These are phyloP conservation scores for Tylopilus rubrobrunneus DNA, from an alignment of 768 basidiomycete genomes.

Conservation along the genomic window DNA sequence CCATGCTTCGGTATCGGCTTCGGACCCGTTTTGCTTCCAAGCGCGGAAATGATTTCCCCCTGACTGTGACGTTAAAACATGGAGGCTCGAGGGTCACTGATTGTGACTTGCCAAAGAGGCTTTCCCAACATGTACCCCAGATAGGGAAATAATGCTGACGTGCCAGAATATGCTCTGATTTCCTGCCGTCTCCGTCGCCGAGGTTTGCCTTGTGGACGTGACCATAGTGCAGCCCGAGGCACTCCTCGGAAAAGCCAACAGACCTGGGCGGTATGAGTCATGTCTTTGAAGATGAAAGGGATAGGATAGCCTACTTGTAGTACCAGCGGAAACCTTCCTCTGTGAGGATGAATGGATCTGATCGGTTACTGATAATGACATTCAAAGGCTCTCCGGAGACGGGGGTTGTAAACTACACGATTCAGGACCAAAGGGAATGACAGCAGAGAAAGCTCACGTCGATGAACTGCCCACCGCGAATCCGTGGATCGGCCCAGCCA, in stretches of 20 bases:
- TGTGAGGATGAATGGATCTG: constrained; percentile 77
- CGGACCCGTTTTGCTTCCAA: constrained; percentile 83
- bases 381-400: constrained; percentile 79
- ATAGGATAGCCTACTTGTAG: constrained; percentile 46
- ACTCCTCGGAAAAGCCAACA: constrained; percentile 79
- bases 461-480: constrained; percentile 67
- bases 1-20: constrained; percentile 74
- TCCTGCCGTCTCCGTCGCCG: constrained; percentile 75
- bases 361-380: constrained; percentile 72
- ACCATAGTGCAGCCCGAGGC: constrained; percentile 75
- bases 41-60: constrained; percentile 90
- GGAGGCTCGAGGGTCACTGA: not conserved
- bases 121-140: constrained; percentile 89
- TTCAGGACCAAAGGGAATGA: not conserved
- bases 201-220: constrained; percentile 74
- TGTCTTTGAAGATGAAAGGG: not conserved
- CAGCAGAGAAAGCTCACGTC: constrained; percentile 51
- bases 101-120: constrained; percentile 49
- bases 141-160: constrained; percentile 76
- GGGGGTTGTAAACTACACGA: constrained; percentile 57
- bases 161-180: constrained; percentile 65
- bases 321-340: constrained; percentile 67
- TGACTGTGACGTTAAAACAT: constrained; percentile 16
- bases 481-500: constrained; percentile 65
- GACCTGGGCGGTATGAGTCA: constrained; percentile 43